These are phyloP conservation scores for Amanita subjunquillea DNA, from an alignment of 768 basidiomycete species.

Conservation along the genomic window DNA sequence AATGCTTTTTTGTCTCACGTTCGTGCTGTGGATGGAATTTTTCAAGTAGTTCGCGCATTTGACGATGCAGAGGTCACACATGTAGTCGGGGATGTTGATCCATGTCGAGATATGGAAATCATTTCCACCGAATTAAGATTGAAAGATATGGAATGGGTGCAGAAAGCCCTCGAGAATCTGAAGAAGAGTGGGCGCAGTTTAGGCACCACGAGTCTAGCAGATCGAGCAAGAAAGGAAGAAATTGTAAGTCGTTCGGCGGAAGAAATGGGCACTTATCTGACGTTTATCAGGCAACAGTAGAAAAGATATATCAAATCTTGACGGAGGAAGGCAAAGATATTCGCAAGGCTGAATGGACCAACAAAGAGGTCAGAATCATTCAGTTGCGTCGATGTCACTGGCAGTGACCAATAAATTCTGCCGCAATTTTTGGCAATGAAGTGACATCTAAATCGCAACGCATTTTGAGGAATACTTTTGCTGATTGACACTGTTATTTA, in stretches of 20 bases:
- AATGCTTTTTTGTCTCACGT: conserved; percentile 98
- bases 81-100: conserved; percentile 97
- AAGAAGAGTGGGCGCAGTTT: conserved; percentile 68
- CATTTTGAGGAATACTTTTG: not conserved
- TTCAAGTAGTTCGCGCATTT: conserved; percentile 96
- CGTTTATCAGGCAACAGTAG: conserved; percentile 56
- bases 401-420: no score
- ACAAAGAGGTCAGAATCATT: conserved; percentile 78
- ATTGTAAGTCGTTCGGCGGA: conserved; percentile 40
- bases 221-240: conserved; percentile 95
- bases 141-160: conserved; percentile 98
- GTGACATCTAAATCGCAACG: not conserved
- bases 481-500: not conserved
- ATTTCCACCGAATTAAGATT: conserved; percentile 89
- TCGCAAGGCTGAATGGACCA: conserved; percentile 88
- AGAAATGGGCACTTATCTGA: conserved; percentile 3
- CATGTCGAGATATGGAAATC: conserved; percentile 93
- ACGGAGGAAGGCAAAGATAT: conserved; percentile 80
- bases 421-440: no score
- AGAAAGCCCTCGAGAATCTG: conserved; percentile 74
- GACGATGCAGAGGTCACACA: conserved; percentile 99
- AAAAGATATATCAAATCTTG: conserved; percentile 75
- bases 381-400: not conserved
- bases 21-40: conserved; percentile 97
- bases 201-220: conserved; percentile 71